Base-by-base conservation (phyloP, 2,329 filamentous ascomycete genomes). In the Epichloe glyceriae region DNA sequence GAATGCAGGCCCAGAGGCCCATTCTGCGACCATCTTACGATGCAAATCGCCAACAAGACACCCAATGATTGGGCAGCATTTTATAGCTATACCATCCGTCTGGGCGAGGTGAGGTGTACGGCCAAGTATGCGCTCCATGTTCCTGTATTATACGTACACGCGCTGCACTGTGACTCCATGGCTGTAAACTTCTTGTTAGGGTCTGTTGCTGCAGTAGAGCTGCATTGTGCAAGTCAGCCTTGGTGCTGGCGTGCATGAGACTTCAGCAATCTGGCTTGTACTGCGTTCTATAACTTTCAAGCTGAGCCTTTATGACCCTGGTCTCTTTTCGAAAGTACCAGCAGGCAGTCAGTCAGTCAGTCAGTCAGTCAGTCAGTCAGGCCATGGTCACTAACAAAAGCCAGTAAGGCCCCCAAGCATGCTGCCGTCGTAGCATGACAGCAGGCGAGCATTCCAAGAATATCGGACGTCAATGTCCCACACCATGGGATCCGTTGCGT, bases 51-150 rank as follows among this genome's bases (percentile, higher is more conserved):
- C 35, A 47, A 34, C 35, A 47, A 34, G 26, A 35, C 42, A 44
- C 43, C 52, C 52, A 51, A 49, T 51, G 35, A 41, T 53, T 48
- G 49, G 52, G 52, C 52, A 53, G 45, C 49, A 49, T 20, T 41
- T 41, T 35, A 26, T 22, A 34, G 49, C 38, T 30, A 49, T 44
- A 50, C 38, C 43, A 46, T 46, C 38, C 51, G 43, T 26, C 46
- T 35, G 38, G 26, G n/a, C 37, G 14, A 42, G 39, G n/a, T 42
- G 14, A 42, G 39, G 19, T 49, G 26, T 35, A 42, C 19, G 38
- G 14, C 30, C 41, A 14, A 39, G n/a, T 10, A 33, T 35, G 20
- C 20, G 39, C 38, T 41, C 38, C 39, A n/a, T 42, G 22, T 8
- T 39, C 45, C 34, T n/a, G n/a, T 10, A 37, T 7, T 26, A 20